Evolutionary conservation across 148 eudicot genomes (phyloP).

Genomic region (Vaccinium macrocarpon): DNA sequence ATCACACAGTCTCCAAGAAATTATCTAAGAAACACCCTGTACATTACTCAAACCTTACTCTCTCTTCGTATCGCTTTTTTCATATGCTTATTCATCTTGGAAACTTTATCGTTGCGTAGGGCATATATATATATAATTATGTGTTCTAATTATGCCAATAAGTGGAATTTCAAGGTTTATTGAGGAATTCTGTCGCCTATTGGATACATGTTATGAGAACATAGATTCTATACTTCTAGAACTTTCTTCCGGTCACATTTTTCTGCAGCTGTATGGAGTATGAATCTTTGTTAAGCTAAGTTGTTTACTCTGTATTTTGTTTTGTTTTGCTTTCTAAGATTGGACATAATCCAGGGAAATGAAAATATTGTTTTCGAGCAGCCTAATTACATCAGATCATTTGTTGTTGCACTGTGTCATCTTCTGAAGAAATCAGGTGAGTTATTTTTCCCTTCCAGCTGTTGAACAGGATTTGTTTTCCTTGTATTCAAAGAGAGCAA

Average conservation of each 20-base stretch:
- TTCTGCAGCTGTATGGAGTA: not conserved
- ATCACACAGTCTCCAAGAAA: not conserved
- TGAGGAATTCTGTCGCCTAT: not conserved
- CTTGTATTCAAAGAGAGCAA: not conserved
- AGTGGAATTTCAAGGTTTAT: not conserved
- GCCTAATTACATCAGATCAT: conserved; percentile 43
- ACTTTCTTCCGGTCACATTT: not conserved
- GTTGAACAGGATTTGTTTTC: not conserved
- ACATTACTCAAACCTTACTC: not conserved
- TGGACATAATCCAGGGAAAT: conserved; percentile 32
- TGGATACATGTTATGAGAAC: not conserved
- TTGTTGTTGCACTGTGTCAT: conserved; percentile 60
- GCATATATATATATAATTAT: not conserved
- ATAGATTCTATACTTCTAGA: no score
- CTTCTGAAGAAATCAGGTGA: conserved; percentile 70
- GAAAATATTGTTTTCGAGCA: conserved; percentile 44
- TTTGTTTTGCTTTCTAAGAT: conserved; percentile 8
- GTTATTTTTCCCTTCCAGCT: conserved; percentile 18
- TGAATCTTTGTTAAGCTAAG: not conserved
- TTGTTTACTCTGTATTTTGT: not conserved
- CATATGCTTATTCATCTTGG: not conserved
- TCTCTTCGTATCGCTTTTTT: not conserved
- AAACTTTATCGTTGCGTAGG: not conserved
- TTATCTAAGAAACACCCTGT: not conserved
- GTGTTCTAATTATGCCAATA: not conserved